These are phyloP conservation scores for Strobilomyces dryophilus DNA, from an alignment of 768 basidiomycete genomes.

Conservation along the genomic window DNA sequence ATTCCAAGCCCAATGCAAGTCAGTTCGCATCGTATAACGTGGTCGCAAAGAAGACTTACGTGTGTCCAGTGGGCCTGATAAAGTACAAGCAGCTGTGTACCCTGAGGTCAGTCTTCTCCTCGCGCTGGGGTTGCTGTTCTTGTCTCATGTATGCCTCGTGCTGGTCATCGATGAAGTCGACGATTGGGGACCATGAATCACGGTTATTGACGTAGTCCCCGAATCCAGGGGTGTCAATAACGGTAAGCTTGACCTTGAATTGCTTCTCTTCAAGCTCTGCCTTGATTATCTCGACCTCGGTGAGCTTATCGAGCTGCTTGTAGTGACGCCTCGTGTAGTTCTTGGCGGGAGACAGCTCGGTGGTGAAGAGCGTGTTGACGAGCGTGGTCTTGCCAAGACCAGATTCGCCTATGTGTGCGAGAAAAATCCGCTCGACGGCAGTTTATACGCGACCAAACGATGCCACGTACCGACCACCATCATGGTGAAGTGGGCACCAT, in stretches of 20 bases:
- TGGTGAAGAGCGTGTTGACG: conserved; percentile 99
- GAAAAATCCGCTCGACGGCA: background rate
- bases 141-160: conserved; percentile 96
- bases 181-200: conserved; percentile 96
- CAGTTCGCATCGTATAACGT: background rate
- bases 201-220: conserved; percentile 99
- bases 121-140: conserved; percentile 97
- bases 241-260: conserved; percentile 98
- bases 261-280: conserved; percentile 98
- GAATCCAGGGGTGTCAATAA: conserved; percentile 98
- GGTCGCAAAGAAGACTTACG: conserved; percentile 50
- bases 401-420: conserved; percentile 69
- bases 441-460: background rate
- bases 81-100: conserved; percentile 98
- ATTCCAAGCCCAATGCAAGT: background rate
- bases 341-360: conserved; percentile 88
- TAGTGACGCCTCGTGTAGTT: conserved; percentile 86
- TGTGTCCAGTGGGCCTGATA: conserved; percentile 92
- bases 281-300: conserved; percentile 98
- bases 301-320: conserved; percentile 98
- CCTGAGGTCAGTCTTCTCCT: conserved; percentile 90
- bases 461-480: conserved; percentile 86
- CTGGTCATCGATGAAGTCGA: conserved; percentile 97
- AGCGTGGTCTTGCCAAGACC: conserved; percentile 96
- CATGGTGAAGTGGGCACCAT: conserved; percentile 95